phyloP scores from a whole-genome alignment of 2,329 filamentous ascomycete genomes.

The Aspergillus chevalieri region DNA sequence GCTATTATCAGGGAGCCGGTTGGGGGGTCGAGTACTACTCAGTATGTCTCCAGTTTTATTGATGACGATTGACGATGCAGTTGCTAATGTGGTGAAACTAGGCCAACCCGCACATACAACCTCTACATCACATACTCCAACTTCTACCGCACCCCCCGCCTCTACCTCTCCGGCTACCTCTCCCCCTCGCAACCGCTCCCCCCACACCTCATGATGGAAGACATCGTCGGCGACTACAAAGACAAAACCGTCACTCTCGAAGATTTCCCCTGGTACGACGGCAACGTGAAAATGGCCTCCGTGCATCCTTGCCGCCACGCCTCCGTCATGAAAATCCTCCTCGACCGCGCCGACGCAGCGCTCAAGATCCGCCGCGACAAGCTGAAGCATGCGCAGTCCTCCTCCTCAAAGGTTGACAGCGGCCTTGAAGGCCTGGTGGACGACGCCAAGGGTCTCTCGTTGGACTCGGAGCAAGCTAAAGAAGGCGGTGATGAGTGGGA shows the following conservation, averaged over 20 bases:
- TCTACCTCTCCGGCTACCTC: constrained; percentile 89
- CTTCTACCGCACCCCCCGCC: constrained; percentile 90
- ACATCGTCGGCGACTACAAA: constrained; percentile 93
- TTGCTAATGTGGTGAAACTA: constrained; percentile 31
- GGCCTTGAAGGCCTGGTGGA: constrained; percentile 85
- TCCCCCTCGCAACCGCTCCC: constrained; percentile 73
- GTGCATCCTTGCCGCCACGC: constrained; percentile 97
- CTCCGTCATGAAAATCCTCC: constrained; percentile 93
- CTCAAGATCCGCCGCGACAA: constrained; percentile 83
- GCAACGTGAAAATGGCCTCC: constrained; percentile 89
- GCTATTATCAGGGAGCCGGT: constrained; percentile 80
- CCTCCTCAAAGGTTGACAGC: constrained; percentile 40
- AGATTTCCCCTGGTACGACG: constrained; percentile 91
- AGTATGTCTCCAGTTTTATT: constrained; percentile 40
- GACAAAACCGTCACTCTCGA: constrained; percentile 98
- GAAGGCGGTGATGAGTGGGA: constrained; percentile 58
- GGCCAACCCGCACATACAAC: constrained; percentile 84
- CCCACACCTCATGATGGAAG: constrained; percentile 87
- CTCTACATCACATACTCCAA: constrained; percentile 98
- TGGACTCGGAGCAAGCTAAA: constrained; percentile 44
- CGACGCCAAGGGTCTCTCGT: constrained; percentile 60
- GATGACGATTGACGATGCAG: neutral
- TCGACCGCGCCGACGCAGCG: constrained; percentile 90
- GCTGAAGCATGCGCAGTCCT: constrained; percentile 50
- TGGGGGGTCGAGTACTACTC: constrained; percentile 43